Evolutionary conservation across 1,284 basidiomycete species (phyloP).

Genomic region (Irpex lacteus): DNA sequence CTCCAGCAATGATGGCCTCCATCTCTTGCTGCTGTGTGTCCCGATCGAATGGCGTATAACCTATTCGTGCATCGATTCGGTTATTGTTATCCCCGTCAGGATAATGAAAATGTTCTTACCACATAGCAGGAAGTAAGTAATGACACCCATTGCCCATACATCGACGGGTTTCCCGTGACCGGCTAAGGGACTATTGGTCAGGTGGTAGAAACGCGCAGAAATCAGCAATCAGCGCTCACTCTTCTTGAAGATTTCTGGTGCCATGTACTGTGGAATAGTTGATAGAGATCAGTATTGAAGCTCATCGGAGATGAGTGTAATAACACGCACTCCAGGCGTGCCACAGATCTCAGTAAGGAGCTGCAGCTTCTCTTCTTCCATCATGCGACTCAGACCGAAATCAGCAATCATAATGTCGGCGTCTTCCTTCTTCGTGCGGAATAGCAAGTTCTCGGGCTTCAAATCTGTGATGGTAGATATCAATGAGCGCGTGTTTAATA

Average conservation of each 20-base stretch:
- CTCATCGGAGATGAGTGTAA: background rate
- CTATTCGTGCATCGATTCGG: constrained; percentile 18
- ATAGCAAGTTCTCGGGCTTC: constrained; percentile 97
- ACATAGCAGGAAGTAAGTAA: constrained; percentile 93
- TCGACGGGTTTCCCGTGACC: constrained; percentile 97
- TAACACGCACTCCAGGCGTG: constrained; percentile 68
- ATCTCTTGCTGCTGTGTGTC: constrained; percentile 87
- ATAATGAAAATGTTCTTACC: constrained; percentile 32
- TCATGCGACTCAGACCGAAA: constrained; percentile 88
- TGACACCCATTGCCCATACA: constrained; percentile 96
- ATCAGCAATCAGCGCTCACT: constrained; percentile 41
- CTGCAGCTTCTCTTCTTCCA: constrained; percentile 89
- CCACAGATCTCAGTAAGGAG: constrained; percentile 95
- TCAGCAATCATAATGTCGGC: constrained; percentile 97
- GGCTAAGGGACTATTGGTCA: constrained; percentile 37
- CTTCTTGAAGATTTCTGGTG: constrained; percentile 97
- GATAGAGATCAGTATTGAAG: too few relatives aligned
- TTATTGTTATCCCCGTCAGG: background rate
- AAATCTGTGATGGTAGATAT: constrained; percentile 53
- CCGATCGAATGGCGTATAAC: constrained; percentile 93
- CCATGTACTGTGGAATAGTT: constrained; percentile 75
- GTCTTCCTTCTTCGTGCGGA: constrained; percentile 87
- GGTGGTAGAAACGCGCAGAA: constrained; percentile 10
- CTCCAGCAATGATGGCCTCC: constrained; percentile 90
- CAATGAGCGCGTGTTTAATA: background rate